Evolutionary conservation across 23 red algal species (phyloP).

Genomic region (Gracilaria caudata): DNA sequence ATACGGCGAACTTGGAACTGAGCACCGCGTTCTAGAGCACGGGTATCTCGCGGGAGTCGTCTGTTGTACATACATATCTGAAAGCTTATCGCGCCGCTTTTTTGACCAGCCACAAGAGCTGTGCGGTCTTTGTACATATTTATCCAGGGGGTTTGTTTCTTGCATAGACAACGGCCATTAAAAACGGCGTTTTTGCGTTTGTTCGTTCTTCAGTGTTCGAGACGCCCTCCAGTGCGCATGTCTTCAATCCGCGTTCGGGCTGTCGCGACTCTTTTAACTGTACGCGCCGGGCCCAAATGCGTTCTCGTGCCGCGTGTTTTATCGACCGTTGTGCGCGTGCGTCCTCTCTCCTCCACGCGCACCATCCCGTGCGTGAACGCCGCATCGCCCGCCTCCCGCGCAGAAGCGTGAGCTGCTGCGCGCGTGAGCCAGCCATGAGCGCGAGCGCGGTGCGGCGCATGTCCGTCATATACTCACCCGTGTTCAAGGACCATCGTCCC

Average conservation of each 20-base stretch:
- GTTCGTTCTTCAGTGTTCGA: too few relatives aligned
- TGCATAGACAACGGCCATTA: background rate
- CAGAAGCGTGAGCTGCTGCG: background rate
- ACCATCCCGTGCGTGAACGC: background rate
- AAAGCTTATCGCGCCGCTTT: too few relatives aligned
- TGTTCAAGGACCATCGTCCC: constrained; percentile 63
- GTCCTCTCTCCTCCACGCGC: background rate
- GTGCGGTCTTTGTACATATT: background rate
- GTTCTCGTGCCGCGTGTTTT: background rate
- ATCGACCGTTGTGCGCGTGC: background rate
- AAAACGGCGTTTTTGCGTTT: background rate
- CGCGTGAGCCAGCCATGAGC: background rate
- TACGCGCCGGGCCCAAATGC: too few relatives aligned
- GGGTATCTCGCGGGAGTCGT: background rate
- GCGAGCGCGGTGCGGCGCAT: constrained; percentile 46
- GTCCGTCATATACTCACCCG: constrained; percentile 64
- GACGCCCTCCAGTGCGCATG: too few relatives aligned
- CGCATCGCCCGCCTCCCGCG: background rate
- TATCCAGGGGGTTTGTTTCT: background rate
- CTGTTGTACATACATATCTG: background rate
- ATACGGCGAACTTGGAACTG: constrained; percentile 40
- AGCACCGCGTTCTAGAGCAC: constrained; percentile 29
- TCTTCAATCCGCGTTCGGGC: too few relatives aligned
- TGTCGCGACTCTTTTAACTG: too few relatives aligned
- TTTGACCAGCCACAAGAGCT: background rate